phyloP scores from a whole-genome alignment of 768 basidiomycete genomes.

The Russula sp. region DNA sequence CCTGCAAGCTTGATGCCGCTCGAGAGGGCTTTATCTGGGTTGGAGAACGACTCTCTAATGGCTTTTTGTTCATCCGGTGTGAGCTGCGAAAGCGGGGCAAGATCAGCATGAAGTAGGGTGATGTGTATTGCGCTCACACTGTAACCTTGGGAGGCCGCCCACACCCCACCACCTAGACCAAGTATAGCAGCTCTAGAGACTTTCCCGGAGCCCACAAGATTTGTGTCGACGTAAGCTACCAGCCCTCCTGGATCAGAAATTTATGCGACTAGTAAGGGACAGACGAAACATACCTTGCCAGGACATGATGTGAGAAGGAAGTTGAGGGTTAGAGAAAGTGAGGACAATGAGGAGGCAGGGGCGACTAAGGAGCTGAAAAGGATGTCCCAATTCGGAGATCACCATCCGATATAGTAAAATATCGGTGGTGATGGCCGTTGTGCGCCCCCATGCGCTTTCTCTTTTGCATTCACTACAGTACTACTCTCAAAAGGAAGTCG shows the following conservation, averaged over 20 bases:
- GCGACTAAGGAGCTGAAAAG: background rate
- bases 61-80: conserved; percentile 55
- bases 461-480: background rate
- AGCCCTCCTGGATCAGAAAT: background rate
- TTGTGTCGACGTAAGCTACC: conserved; percentile 73
- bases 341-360: conserved; percentile 1
- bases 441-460: background rate
- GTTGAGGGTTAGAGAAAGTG: background rate
- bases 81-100: conserved; percentile 37
- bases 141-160: conserved; percentile 60
- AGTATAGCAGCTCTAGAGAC: conserved; percentile 72
- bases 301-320: conserved; percentile 15
- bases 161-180: conserved; percentile 67
- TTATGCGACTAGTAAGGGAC: background rate
- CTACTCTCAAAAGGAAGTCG: background rate
- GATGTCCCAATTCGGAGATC: conserved; percentile 13
- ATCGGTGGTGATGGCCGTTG: conserved; percentile 10
- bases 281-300: conserved; percentile 19
- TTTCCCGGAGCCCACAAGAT: conserved; percentile 68
- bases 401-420: conserved; percentile 17
- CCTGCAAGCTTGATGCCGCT: conserved; percentile 58
- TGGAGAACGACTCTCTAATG: conserved; percentile 41
- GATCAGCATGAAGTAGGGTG: background rate
- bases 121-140: conserved; percentile 36
- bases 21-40: conserved; percentile 37